Evolutionary conservation across 2,329 filamentous ascomycete genomes (phyloP), one percentile per base, ranked within the genome.

Genomic region (Fusarium redolens): DNA sequence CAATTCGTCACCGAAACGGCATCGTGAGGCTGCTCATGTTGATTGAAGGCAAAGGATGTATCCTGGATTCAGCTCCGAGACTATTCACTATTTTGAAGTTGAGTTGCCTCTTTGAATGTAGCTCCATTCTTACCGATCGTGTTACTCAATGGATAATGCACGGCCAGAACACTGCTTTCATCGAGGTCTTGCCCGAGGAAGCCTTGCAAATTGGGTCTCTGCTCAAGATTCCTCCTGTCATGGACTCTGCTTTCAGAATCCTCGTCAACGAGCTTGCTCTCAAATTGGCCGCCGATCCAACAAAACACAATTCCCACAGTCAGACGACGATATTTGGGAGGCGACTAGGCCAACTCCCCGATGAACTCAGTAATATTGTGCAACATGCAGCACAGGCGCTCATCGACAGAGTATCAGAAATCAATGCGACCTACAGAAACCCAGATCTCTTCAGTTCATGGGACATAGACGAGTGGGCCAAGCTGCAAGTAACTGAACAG

Each of bases 41-140:
- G 15, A 86, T 93, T 44, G 84, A 89, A 69, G 87, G 87, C 5
- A 82, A 86, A 6, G 81, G 85, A 35, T 83, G 90, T 1, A 82
- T 84, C 3, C 79, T 94, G 18, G 88, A 93, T 79, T 92, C 91
- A 0, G 91, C 92, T 1, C 84, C 87, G 15, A 90, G 92, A 18
- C 81, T 92, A 41, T 93, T 90, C 86, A 93, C 91, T 0, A 84
- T 92, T n/a, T 87, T 89, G 38, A 88, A 87, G 6, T 79, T 93
- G 13, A 88, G 90, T 12, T 88, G 88, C 66, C 84, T 90, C 43
- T 86, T 92, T 56, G 88, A 90, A 33, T 87, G 89, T 61, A 77
- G 79, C 4, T 69, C 74, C 8, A 78, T 83, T 12, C 78, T 90
- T 25, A 85, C 79, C 69, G 85, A 89, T 55, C 82, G 82, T 17